Evolutionary conservation across 2,329 filamentous ascomycete species (phyloP).

Genomic region (Beauveria bassiana): DNA sequence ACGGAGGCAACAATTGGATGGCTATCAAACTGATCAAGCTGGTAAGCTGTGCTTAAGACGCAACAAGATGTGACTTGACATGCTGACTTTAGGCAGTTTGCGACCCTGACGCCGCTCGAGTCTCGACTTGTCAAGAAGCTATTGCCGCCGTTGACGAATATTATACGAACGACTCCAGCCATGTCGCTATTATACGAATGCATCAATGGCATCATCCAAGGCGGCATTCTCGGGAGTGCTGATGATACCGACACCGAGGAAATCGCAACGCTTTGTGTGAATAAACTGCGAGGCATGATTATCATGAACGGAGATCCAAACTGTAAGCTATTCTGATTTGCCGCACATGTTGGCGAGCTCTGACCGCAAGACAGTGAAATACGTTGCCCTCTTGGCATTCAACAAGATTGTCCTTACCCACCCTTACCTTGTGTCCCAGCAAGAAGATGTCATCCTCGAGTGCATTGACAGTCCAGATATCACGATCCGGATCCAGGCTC

Average conservation of each 20-base stretch:
- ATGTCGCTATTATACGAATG: slow-evolving; percentile 99
- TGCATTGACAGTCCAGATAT: slow-evolving; percentile 96
- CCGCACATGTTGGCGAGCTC: background rate
- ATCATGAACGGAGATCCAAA: slow-evolving; percentile 91
- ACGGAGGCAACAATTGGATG: slow-evolving; percentile 98
- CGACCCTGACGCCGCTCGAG: slow-evolving; percentile 85
- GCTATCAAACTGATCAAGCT: slow-evolving; percentile 98
- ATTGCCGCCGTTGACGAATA: slow-evolving; percentile 79
- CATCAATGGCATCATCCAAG: slow-evolving; percentile 96
- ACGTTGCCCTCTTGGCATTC: slow-evolving; percentile 89
- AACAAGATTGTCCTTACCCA: slow-evolving; percentile 90
- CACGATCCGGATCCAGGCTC: slow-evolving; percentile 84
- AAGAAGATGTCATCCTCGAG: slow-evolving; percentile 92
- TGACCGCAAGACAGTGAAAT: slow-evolving; percentile 63
- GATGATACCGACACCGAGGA: slow-evolving; percentile 80
- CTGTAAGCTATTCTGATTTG: slow-evolving; percentile 42
- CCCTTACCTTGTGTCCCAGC: slow-evolving; percentile 77
- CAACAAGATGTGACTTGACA: background rate
- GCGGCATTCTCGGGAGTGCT: slow-evolving; percentile 79
- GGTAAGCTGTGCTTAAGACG: slow-evolving; percentile 33
- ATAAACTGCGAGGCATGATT: slow-evolving; percentile 88
- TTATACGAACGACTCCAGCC: slow-evolving; percentile 89
- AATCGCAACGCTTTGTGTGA: slow-evolving; percentile 85
- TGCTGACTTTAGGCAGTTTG: slow-evolving; percentile 56
- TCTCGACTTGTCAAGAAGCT: slow-evolving; percentile 87